Conservation (phyloP, 176 grass and related monocot genomes). For the Hsuehochloa calcarea region DNA sequence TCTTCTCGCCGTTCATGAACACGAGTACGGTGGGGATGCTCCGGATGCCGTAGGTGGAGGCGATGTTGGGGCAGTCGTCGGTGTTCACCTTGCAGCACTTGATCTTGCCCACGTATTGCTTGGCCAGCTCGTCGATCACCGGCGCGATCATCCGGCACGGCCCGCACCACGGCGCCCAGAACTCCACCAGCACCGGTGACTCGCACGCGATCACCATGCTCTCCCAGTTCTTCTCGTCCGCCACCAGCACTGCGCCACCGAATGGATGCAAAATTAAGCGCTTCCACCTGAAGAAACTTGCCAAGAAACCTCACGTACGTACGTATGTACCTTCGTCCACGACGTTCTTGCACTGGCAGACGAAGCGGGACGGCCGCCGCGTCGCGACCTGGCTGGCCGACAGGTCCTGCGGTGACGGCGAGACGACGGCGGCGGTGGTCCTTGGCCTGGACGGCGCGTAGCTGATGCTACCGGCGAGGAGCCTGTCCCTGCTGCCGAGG, state of each 20-base stretch:
- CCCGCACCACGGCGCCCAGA: constrained; percentile 99
- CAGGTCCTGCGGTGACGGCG: not conserved
- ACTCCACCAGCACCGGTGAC: constrained; percentile 87
- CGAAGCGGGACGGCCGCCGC: constrained; percentile 37
- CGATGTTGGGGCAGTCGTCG: constrained; percentile 72
- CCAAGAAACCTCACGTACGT: not conserved
- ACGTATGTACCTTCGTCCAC: constrained; percentile 70
- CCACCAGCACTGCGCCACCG: constrained; percentile 56
- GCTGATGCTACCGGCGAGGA: constrained; percentile 21
- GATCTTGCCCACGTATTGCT: constrained; percentile 81
- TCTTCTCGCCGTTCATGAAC: constrained; percentile 89
- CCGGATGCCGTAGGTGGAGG: constrained; percentile 68
- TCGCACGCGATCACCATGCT: constrained; percentile 57
- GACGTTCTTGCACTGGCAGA: constrained; percentile 65
- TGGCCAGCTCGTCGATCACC: constrained; percentile 85
- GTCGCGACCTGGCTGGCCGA: not conserved
- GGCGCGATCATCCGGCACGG: constrained; percentile 94
- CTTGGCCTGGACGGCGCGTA: constrained; percentile 19
- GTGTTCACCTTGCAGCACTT: constrained; percentile 91
- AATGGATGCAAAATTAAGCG: not conserved
- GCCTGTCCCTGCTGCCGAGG: constrained; percentile 33
- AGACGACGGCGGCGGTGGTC: not conserved
- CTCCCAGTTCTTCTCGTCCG: constrained; percentile 70
- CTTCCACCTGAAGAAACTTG: not conserved
- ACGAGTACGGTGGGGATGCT: constrained; percentile 97